These are phyloP conservation scores for Sugiyamaella smithiae DNA, from an alignment of 805 yeast species.

Conservation along the genomic window DNA sequence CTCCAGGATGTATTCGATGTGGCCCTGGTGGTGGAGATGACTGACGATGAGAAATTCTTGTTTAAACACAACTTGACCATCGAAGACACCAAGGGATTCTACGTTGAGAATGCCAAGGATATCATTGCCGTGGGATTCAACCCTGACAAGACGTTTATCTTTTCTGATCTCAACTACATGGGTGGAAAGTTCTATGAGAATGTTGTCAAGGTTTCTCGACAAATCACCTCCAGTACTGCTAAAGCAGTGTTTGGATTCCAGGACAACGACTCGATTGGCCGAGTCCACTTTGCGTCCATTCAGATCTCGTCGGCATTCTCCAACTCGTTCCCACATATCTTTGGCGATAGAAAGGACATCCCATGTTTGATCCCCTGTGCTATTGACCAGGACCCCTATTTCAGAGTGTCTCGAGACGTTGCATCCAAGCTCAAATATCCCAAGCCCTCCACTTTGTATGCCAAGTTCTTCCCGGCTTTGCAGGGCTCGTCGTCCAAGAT, in stretches of 20 bases:
- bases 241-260: constrained; percentile 95
- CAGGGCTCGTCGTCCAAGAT: constrained; percentile 96
- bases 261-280: constrained; percentile 93
- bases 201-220: constrained; percentile 88
- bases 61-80: constrained; percentile 89
- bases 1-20: constrained; percentile 96
- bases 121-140: constrained; percentile 93
- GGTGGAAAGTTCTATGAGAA: constrained; percentile 92
- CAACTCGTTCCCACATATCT: constrained; percentile 89
- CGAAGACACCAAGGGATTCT: constrained; percentile 78
- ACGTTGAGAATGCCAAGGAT: constrained; percentile 84
- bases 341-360: constrained; percentile 82
- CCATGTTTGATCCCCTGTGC: constrained; percentile 99
- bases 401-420: constrained; percentile 95
- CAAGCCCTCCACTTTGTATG: constrained; percentile 89
- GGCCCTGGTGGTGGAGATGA: constrained; percentile 87
- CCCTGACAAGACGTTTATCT: constrained; percentile 90
- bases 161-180: constrained; percentile 91
- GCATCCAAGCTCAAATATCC: constrained; percentile 87
- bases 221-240: constrained; percentile 95
- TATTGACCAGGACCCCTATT: constrained; percentile 98
- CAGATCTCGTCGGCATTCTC: constrained; percentile 97
- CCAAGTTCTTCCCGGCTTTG: constrained; percentile 95
- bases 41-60: constrained; percentile 95
- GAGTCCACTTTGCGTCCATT: constrained; percentile 89